Evolutionary conservation across 1,284 basidiomycete species (phyloP).

Genomic region (Cryptococcus sp.): DNA sequence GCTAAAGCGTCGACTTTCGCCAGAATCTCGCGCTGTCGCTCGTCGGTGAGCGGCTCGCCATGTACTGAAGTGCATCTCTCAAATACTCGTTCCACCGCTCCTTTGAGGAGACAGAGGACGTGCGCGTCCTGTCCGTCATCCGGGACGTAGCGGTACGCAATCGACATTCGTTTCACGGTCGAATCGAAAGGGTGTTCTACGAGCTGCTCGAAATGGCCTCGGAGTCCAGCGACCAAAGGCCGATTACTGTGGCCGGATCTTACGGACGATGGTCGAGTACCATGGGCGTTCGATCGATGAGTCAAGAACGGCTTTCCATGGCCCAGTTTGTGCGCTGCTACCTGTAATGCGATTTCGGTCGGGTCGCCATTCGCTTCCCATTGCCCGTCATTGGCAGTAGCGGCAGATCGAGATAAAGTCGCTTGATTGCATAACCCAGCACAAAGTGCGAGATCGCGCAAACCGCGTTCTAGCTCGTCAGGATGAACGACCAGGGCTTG

Average conservation of each 20-base stretch:
- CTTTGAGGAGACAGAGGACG: slow-evolving; percentile 59
- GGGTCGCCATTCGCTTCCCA: slow-evolving; percentile 72
- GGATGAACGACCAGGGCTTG: slow-evolving; percentile 35
- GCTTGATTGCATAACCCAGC: slow-evolving; percentile 58
- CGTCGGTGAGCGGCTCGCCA: slow-evolving; percentile 30
- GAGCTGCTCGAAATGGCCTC: slow-evolving; percentile 51
- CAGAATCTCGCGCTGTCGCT: slow-evolving; percentile 55
- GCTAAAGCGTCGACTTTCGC: slow-evolving; percentile 60
- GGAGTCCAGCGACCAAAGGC: slow-evolving; percentile 24
- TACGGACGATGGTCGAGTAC: slow-evolving; percentile 18
- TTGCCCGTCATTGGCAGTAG: slow-evolving; percentile 53
- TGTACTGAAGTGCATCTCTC: slow-evolving; percentile 57
- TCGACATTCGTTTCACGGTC: slow-evolving; percentile 65
- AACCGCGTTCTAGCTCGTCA: slow-evolving; percentile 42
- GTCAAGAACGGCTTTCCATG: slow-evolving; percentile 54
- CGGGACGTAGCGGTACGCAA: slow-evolving; percentile 52
- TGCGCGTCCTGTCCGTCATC: slow-evolving; percentile 32
- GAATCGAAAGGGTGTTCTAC: slow-evolving; percentile 65
- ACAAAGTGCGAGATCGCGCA: slow-evolving; percentile 54
- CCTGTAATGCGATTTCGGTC: slow-evolving; percentile 68
- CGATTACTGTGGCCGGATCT: slow-evolving; percentile 25
- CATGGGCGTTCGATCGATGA: slow-evolving; percentile 21
- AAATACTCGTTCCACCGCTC: slow-evolving; percentile 66
- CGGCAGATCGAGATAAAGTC: slow-evolving; percentile 49
- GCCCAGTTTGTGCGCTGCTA: slow-evolving; percentile 61